phyloP scores from a whole-genome alignment of 1,139 yeast genomes.

The Nakaseomyces delphensis region DNA sequence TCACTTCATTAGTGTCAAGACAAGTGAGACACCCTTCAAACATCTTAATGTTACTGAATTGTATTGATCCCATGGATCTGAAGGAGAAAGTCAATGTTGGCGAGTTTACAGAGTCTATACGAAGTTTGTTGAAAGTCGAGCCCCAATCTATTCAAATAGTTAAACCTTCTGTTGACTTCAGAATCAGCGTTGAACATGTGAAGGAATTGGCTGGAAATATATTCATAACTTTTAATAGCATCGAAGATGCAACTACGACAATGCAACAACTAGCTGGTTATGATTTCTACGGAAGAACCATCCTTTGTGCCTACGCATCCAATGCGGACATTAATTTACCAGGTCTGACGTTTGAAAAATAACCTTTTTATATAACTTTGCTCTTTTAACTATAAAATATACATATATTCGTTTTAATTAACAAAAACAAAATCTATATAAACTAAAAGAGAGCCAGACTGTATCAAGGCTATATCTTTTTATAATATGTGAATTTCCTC shows the following conservation, averaged over 20 bases:
- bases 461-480: no score
- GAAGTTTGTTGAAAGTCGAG: conserved; percentile 43
- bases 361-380: neutral
- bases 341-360: neutral
- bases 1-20: conserved; percentile 22
- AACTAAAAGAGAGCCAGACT: no score
- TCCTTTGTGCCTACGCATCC: conserved; percentile 56
- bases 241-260: conserved; percentile 49
- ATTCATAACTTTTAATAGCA: conserved; percentile 53
- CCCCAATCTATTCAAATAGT: conserved; percentile 50
- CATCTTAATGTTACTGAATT: conserved; percentile 59
- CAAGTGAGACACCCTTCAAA: conserved; percentile 33
- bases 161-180: conserved; percentile 47
- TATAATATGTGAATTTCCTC: no score
- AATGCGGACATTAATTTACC: conserved; percentile 43
- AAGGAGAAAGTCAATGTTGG: conserved; percentile 42
- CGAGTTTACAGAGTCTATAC: conserved; percentile 47
- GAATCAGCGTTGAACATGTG: conserved; percentile 36
- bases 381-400: neutral
- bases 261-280: conserved; percentile 59
- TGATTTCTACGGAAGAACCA: conserved; percentile 59
- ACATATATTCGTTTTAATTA: neutral
- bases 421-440: neutral
- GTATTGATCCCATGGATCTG: conserved; percentile 57
- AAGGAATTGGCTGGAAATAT: conserved; percentile 59